phyloP scores from a whole-genome alignment of 1,284 basidiomycete species.

The Phellopilus nigrolimitatus region DNA sequence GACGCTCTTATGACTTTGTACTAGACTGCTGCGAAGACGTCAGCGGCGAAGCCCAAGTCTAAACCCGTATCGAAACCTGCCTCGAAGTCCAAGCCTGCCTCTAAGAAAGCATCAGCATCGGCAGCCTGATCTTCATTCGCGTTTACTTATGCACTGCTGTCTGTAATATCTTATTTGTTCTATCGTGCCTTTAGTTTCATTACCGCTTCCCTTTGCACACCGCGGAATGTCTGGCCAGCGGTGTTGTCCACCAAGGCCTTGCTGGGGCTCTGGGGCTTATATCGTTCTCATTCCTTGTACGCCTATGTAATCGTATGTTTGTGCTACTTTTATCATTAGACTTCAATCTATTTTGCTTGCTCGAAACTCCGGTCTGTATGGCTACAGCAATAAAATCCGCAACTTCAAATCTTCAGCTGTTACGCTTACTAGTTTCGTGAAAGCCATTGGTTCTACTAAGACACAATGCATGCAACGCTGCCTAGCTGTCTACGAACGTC shows the following conservation, averaged over 20 bases:
- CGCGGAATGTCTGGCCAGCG: too few relatives aligned
- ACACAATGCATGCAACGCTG: conserved; percentile 61
- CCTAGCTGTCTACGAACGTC: conserved; percentile 87
- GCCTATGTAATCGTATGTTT: conserved; percentile 18
- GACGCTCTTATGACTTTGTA: conserved; percentile 12
- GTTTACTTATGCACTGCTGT: too few relatives aligned
- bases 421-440: too few relatives aligned
- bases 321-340: conserved; percentile 11
- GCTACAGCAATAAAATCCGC: too few relatives aligned
- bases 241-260: too few relatives aligned
- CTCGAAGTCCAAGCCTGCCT: conserved; percentile 15
- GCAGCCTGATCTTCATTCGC: neutral
- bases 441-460: conserved; percentile 11
- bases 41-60: conserved; percentile 30
- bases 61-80: conserved; percentile 26
- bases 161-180: conserved; percentile 3
- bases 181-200: too few relatives aligned
- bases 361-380: too few relatives aligned
- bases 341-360: neutral
- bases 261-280: neutral
- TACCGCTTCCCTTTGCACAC: too few relatives aligned
- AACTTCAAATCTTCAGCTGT: too few relatives aligned
- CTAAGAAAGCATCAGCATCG: conserved; percentile 16
- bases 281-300: conserved; percentile 16
- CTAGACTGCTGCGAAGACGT: conserved; percentile 29